Conservation (phyloP, 306 rosid genomes). For the Oemleria cerasiformis region DNA sequence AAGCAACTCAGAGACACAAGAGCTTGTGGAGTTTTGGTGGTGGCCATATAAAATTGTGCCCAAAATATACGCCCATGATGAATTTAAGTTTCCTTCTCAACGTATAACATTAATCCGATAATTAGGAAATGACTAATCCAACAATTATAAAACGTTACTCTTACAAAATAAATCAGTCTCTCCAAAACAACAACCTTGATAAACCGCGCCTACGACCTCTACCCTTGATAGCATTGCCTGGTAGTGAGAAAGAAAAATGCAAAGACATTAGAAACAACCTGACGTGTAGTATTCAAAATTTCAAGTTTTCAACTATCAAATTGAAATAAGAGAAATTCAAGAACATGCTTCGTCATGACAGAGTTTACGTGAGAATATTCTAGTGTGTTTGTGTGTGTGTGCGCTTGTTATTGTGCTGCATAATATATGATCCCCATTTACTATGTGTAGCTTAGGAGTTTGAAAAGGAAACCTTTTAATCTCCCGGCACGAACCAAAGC, state of each 20-base stretch:
- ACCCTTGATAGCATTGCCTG: conserved; percentile 18
- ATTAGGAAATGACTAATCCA: conserved; percentile 1
- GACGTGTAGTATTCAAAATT: not conserved
- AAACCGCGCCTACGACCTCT: conserved; percentile 27
- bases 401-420: not conserved
- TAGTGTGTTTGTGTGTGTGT: not conserved
- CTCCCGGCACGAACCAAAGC: conserved; percentile 69
- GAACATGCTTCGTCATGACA: not conserved
- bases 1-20: no score
- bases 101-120: not conserved
- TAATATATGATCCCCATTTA: not conserved
- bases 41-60: not conserved
- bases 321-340: not conserved
- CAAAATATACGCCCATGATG: not conserved
- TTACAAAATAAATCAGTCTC: conserved; percentile 17
- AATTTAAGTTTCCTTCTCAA: not conserved
- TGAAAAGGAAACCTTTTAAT: conserved; percentile 52
- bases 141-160: not conserved
- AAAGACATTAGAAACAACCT: not conserved
- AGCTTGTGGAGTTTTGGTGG: not conserved
- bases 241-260: not conserved
- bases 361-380: not conserved
- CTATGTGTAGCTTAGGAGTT: conserved; percentile 22
- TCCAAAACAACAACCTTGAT: conserved; percentile 17
- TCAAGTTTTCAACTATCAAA: not conserved